phyloP scores from a whole-genome alignment of 805 yeast species.

The Tetrapisispora namnaoensis region DNA sequence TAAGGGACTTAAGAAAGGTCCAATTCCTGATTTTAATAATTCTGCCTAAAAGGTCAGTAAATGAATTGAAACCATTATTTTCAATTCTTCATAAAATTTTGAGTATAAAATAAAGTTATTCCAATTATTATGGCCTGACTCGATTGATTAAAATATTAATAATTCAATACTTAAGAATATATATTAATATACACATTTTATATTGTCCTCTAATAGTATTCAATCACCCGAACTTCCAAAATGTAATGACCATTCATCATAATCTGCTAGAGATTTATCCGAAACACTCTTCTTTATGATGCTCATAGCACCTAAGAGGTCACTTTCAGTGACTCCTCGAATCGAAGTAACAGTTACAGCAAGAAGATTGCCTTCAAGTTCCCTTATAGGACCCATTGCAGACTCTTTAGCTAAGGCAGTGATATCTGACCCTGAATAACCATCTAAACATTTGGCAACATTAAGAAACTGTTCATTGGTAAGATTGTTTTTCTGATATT shows the following conservation, averaged over 20 bases:
- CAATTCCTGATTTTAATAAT: too few species aligned
- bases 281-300: conserved; percentile 87
- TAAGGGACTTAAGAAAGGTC: too few species aligned
- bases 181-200: too few species aligned
- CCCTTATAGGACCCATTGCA: conserved; percentile 94
- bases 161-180: too few species aligned
- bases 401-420: conserved; percentile 96
- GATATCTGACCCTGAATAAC: conserved; percentile 86
- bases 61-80: too few species aligned
- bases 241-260: conserved; percentile 80
- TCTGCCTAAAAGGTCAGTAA: too few species aligned
- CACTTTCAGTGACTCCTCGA: conserved; percentile 65
- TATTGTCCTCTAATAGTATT: not conserved
- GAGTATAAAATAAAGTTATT: too few species aligned
- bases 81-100: too few species aligned
- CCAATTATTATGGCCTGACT: not conserved
- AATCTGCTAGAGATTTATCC: conserved; percentile 61
- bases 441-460: conserved; percentile 62
- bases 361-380: conserved; percentile 76
- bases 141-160: not conserved
- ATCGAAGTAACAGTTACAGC: conserved; percentile 63
- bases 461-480: conserved; percentile 51
- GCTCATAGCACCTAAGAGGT: conserved; percentile 64
- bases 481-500: conserved; percentile 59
- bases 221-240: conserved; percentile 74